Conservation (phyloP, 2,329 filamentous ascomycete genomes). For the Hypoxylon sp. region DNA sequence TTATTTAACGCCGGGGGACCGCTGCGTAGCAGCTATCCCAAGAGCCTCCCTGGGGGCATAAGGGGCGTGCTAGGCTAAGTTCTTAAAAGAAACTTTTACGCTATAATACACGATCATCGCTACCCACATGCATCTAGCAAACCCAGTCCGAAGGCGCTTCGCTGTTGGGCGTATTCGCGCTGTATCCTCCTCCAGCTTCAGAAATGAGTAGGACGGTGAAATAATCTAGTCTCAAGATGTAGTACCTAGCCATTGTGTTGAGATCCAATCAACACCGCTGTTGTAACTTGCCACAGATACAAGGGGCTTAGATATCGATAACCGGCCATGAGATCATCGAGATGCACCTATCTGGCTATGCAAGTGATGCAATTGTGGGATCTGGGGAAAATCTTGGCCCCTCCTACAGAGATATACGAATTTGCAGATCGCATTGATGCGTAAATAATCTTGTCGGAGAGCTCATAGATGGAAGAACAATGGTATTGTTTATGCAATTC, state of each 20-base stretch:
- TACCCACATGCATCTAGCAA: too few relatives aligned
- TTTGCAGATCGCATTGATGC: conserved; percentile 18
- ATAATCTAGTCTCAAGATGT: conserved; percentile 12
- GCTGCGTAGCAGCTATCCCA: too few relatives aligned
- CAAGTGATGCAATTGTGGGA: conserved; percentile 46
- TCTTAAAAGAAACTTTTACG: too few relatives aligned
- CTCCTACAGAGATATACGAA: conserved; percentile 15
- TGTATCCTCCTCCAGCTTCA: too few relatives aligned
- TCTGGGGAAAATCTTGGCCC: conserved; percentile 40
- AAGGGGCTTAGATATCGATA: conserved; percentile 25
- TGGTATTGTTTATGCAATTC: background rate
- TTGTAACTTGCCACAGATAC: conserved; percentile 1
- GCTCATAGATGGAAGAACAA: background rate
- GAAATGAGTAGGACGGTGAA: conserved; percentile 7
- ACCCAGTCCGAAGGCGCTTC: too few relatives aligned
- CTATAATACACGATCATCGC: too few relatives aligned
- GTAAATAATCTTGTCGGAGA: background rate
- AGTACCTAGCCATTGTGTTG: background rate
- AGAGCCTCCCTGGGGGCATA: too few relatives aligned
- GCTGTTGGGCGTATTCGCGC: too few relatives aligned
- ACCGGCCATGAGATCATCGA: conserved; percentile 21
- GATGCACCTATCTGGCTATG: conserved; percentile 34
- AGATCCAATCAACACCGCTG: conserved; percentile 2
- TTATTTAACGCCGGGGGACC: too few relatives aligned
- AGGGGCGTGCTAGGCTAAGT: too few relatives aligned